phyloP scores from a whole-genome alignment of 192 early-diverging fungal species.

The Coemansia sp. region DNA sequence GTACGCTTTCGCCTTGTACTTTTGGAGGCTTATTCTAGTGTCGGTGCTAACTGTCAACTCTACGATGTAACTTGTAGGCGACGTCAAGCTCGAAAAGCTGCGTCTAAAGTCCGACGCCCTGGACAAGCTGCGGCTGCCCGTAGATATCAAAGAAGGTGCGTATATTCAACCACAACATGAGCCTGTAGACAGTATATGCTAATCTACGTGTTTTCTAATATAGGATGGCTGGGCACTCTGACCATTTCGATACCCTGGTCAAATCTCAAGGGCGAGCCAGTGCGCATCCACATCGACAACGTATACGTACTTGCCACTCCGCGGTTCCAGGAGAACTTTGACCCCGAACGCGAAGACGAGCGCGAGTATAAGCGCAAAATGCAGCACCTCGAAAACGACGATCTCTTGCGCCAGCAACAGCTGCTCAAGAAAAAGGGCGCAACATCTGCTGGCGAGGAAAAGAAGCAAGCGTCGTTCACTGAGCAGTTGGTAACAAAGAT shows the following conservation, averaged over 20 bases:
- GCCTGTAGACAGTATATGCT: not conserved
- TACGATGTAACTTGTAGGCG: conserved; percentile 58
- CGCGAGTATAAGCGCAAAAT: conserved; percentile 78
- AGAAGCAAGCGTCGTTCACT: conserved; percentile 82
- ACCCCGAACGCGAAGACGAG: conserved; percentile 77
- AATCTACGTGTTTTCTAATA: not conserved
- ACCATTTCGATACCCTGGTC: conserved; percentile 95
- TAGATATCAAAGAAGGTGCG: conserved; percentile 79
- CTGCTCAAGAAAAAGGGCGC: conserved; percentile 23
- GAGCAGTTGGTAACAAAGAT: conserved; percentile 90
- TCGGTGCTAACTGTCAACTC: not conserved
- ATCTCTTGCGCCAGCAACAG: conserved; percentile 33
- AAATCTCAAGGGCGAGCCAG: conserved; percentile 92
- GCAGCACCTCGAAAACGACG: conserved; percentile 70
- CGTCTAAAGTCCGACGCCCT: conserved; percentile 85
- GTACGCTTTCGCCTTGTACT: conserved; percentile 42
- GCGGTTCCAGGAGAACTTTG: conserved; percentile 76
- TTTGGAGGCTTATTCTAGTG: too few relatives aligned
- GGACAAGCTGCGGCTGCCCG: conserved; percentile 90
- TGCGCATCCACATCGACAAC: conserved; percentile 84
- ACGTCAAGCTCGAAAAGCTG: conserved; percentile 93
- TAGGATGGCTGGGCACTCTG: conserved; percentile 90
- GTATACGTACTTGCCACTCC: conserved; percentile 87
- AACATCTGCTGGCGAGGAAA: conserved; percentile 47
- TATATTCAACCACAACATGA: not conserved